Evolutionary conservation across 176 grass and related monocot species (phyloP).

Genomic region (Paspalum notatum): DNA sequence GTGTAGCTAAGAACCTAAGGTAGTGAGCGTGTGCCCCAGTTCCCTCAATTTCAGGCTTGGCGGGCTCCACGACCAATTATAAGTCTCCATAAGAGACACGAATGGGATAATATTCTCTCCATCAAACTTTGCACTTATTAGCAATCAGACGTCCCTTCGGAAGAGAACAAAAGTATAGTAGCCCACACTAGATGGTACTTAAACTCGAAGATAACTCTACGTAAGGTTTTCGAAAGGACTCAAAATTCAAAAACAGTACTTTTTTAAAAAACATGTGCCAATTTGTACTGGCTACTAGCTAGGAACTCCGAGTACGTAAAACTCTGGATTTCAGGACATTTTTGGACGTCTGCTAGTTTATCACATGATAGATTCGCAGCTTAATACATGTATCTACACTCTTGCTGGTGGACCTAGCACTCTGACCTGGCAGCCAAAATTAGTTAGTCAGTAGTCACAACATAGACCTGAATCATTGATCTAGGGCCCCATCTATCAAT

Average conservation of each 20-base stretch:
- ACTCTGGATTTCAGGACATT: constrained; percentile 6
- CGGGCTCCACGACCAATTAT: constrained; percentile 43
- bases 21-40: not conserved
- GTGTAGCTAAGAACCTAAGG: too few relatives aligned
- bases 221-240: not conserved
- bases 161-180: constrained; percentile 30
- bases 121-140: not conserved
- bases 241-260: not conserved
- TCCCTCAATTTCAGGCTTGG: constrained; percentile 41
- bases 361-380: not conserved
- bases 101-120: not conserved
- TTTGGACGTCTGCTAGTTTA: constrained; percentile 21
- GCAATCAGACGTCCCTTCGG: constrained; percentile 30
- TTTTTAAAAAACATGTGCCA: not conserved
- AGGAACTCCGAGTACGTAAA: not conserved
- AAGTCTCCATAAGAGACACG: constrained; percentile 36
- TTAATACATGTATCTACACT: not conserved
- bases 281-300: not conserved
- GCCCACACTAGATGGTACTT: constrained; percentile 33
- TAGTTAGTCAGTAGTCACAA: constrained; percentile 40
- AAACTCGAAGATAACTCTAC: constrained; percentile 32
- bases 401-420: constrained; percentile 14
- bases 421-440: constrained; percentile 11
- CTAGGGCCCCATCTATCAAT: constrained; percentile 4
- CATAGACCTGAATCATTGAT: constrained; percentile 29